phyloP scores from a whole-genome alignment of 192 early-diverging fungal genomes.

The Jimgerdemannia flammicorona region DNA sequence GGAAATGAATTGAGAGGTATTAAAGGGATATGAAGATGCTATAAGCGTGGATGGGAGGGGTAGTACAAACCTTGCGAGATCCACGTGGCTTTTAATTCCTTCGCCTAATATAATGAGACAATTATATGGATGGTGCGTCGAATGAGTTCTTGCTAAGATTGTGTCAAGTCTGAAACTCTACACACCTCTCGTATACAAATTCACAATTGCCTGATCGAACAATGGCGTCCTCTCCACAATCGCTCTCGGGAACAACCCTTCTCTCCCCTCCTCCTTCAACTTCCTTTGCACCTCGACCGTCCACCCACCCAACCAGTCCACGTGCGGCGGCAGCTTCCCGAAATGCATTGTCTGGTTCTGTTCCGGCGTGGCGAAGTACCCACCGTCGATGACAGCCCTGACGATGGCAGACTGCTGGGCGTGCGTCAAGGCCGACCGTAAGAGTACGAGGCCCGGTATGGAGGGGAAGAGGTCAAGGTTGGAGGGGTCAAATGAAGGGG shows the following conservation, averaged over 20 bases:
- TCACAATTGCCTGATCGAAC: slow-evolving; percentile 52
- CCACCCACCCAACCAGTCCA: slow-evolving; percentile 21
- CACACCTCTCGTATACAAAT: slow-evolving; percentile 39
- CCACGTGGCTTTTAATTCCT: slow-evolving; percentile 46
- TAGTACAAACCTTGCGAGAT: slow-evolving; percentile 29
- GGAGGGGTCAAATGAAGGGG: not conserved
- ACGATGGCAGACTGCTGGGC: slow-evolving; percentile 25
- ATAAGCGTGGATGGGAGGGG: not conserved
- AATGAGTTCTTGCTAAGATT: not conserved
- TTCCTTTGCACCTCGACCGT: not conserved
- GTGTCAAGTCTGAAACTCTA: too few relatives aligned
- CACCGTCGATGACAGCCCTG: slow-evolving; percentile 12
- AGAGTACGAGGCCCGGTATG: slow-evolving; percentile 23
- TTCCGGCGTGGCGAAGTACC: slow-evolving; percentile 15
- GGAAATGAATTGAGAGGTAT: not conserved
- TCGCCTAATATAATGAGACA: slow-evolving; percentile 20
- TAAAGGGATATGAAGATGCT: not conserved
- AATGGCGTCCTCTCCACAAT: slow-evolving; percentile 30
- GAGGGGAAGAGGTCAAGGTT: not conserved
- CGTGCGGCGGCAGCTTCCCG: slow-evolving; percentile 30
- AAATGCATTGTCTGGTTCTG: slow-evolving; percentile 49
- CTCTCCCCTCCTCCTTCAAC: not conserved
- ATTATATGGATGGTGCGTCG: not conserved
- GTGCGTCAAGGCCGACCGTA: slow-evolving; percentile 22
- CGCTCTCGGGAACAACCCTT: slow-evolving; percentile 17